Percentiles rank a stretch among this genome's conserved stretches.
Evolutionary conservation across 768 basidiomycete genomes (phyloP).

Genomic region (Hericium alpestre): DNA sequence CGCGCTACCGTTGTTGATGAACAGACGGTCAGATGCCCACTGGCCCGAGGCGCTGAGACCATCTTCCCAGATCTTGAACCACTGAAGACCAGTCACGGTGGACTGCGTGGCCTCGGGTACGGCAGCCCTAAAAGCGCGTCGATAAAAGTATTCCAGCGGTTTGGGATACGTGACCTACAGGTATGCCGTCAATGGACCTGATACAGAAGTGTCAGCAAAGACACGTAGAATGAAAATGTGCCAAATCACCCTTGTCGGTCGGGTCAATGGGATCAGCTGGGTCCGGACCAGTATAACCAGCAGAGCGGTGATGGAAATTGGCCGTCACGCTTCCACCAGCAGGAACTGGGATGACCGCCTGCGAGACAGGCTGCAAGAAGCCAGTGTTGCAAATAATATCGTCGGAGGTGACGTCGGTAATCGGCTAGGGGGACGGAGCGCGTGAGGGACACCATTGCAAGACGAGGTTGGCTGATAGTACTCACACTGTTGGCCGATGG

Average conservation of each 20-base stretch:
- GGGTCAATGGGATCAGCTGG: slow-evolving; percentile 38
- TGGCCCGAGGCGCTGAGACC: slow-evolving; percentile 22
- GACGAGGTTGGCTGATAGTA: neutral
- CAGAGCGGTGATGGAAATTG: slow-evolving; percentile 41
- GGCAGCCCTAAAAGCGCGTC: slow-evolving; percentile 20
- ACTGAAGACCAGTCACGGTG: slow-evolving; percentile 34
- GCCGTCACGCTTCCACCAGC: slow-evolving; percentile 44
- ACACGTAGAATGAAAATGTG: neutral
- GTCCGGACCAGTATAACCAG: slow-evolving; percentile 35
- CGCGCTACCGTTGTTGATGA: slow-evolving; percentile 39
- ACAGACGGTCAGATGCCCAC: slow-evolving; percentile 38
- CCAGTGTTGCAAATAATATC: slow-evolving; percentile 50
- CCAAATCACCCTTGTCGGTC: slow-evolving; percentile 30
- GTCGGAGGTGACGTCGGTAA: slow-evolving; percentile 46
- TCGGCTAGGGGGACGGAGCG: slow-evolving; percentile 27
- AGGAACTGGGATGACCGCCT: slow-evolving; percentile 34
- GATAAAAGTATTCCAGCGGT: neutral
- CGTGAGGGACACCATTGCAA: neutral
- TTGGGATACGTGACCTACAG: slow-evolving; percentile 19
- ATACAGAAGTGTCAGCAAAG: neutral
- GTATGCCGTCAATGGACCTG: slow-evolving; percentile 37
- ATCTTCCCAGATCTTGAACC: slow-evolving; percentile 47
- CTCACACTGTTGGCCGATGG: slow-evolving; percentile 36
- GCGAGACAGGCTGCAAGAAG: slow-evolving; percentile 36
- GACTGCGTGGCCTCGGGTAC: slow-evolving; percentile 34